phyloP scores from a whole-genome alignment of 1,284 basidiomycete species.

The Malassezia dermatis region DNA sequence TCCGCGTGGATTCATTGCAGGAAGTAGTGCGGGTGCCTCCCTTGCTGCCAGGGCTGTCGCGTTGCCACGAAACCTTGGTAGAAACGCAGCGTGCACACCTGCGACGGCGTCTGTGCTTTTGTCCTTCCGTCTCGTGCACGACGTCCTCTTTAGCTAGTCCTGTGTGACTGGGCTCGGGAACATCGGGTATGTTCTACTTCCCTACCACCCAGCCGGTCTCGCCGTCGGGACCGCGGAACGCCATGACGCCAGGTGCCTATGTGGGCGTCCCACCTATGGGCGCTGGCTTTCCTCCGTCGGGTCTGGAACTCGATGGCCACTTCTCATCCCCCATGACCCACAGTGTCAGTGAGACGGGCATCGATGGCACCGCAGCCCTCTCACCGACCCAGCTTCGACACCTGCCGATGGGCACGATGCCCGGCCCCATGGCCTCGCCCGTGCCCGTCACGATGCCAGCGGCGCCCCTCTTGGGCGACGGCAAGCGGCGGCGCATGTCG shows the following conservation, averaged over 20 bases:
- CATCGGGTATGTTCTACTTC: background rate
- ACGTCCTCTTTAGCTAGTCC: background rate
- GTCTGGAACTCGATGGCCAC: background rate
- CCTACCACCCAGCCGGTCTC: background rate
- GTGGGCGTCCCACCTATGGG: background rate
- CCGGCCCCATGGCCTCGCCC: background rate
- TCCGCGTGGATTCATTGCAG: background rate
- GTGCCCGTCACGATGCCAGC: background rate
- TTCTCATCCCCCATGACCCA: conserved; percentile 1
- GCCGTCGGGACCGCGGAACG: background rate
- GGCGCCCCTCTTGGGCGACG: background rate
- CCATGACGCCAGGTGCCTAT: background rate
- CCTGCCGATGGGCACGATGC: background rate
- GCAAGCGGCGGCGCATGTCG: conserved; percentile 14
- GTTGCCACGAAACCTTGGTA: background rate
- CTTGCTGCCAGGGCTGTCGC: background rate
- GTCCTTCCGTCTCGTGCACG: background rate
- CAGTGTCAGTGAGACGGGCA: background rate
- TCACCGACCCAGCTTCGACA: conserved; percentile 1
- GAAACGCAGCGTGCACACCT: background rate
- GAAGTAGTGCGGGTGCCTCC: background rate
- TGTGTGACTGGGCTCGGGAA: background rate
- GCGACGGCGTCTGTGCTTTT: background rate
- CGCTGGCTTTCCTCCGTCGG: background rate
- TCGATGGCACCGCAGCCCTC: background rate